Conservation (phyloP, 257 asterid genomes). For the Lantana camara region DNA sequence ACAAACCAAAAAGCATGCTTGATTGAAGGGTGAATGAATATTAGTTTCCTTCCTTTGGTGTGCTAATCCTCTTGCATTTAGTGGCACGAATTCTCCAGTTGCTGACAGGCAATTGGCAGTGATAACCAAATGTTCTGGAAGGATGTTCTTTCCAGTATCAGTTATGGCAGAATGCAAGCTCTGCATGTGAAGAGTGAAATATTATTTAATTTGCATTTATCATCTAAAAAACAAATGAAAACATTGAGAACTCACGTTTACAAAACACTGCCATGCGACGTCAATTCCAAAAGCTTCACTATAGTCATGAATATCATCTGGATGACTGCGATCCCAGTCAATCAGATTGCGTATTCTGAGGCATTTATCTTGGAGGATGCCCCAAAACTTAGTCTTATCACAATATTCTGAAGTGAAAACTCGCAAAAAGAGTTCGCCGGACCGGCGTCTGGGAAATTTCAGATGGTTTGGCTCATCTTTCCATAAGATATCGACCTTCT, state of each 20-base stretch:
- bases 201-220: conserved; percentile 29
- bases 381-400: conserved; percentile 70
- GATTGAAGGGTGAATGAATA: conserved; percentile 67
- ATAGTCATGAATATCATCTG: conserved; percentile 72
- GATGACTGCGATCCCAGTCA: conserved; percentile 96
- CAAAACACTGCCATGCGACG: conserved; percentile 63
- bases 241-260: conserved; percentile 61
- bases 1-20: conserved; percentile 83
- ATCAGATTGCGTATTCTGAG: conserved; percentile 59
- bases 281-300: conserved; percentile 69
- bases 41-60: conserved; percentile 70
- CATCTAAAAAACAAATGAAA: conserved; percentile 24
- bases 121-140: conserved; percentile 75
- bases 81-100: conserved; percentile 78
- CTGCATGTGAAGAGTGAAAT: conserved; percentile 49
- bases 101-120: conserved; percentile 76
- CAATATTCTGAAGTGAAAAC: conserved; percentile 72
- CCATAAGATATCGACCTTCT: conserved; percentile 89
- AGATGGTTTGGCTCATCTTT: conserved; percentile 49
- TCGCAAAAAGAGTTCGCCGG: conserved; percentile 61
- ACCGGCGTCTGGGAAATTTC: conserved; percentile 42
- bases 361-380: conserved; percentile 56
- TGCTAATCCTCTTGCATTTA: conserved; percentile 75
- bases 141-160: conserved; percentile 77
- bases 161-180: conserved; percentile 66